Conservation (phyloP, 345 rosid species). For the Citrus mangshanensis region DNA sequence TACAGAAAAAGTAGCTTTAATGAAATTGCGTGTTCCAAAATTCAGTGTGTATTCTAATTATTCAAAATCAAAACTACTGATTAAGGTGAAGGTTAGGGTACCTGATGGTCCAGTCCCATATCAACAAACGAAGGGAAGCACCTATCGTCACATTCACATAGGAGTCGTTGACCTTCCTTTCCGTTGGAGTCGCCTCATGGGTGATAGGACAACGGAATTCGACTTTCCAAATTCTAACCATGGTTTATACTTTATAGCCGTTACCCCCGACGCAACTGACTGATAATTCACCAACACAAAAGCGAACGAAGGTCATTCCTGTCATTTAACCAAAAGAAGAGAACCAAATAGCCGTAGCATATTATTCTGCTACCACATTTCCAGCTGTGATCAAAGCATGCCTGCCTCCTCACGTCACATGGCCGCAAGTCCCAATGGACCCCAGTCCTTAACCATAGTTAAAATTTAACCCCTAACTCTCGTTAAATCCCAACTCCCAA, state of each 20-base stretch:
- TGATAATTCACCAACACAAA: too few species aligned
- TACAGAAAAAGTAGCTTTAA: too few species aligned
- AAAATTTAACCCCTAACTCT: conserved; percentile 11
- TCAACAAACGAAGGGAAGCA: too few species aligned
- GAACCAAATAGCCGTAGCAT: not conserved
- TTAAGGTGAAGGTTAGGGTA: too few species aligned
- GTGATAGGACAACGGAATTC: not conserved
- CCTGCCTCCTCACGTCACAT: conserved; percentile 25
- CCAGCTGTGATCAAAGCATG: conserved; percentile 45
- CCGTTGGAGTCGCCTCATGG: not conserved
- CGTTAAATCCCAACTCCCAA: conserved; percentile 8
- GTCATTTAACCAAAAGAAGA: conserved; percentile 24
- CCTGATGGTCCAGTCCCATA: too few species aligned
- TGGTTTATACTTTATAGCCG: conserved; percentile 6
- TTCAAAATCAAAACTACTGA: too few species aligned
- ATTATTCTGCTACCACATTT: conserved; percentile 13
- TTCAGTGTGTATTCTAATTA: too few species aligned
- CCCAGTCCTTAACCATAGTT: conserved; percentile 26
- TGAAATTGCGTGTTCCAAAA: too few species aligned
- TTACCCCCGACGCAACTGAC: not conserved
- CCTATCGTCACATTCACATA: too few species aligned
- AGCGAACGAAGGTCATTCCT: not conserved
- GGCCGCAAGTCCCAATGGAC: conserved; percentile 34
- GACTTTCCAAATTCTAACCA: not conserved
- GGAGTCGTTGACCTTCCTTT: not conserved